Conservation (phyloP, 106 monocot species). For the Cymbidium sinense region DNA sequence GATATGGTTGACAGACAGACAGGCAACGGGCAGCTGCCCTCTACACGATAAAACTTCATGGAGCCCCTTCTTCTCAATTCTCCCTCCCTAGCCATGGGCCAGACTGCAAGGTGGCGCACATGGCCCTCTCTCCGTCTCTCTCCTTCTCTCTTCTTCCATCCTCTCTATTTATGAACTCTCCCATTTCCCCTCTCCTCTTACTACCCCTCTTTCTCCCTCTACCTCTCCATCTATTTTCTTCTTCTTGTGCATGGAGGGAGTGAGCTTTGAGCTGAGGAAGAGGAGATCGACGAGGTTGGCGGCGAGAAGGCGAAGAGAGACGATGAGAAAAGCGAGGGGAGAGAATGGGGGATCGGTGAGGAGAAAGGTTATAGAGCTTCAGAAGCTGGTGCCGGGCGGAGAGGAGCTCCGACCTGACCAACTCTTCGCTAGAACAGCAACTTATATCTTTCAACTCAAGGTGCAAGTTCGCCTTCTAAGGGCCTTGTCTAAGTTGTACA, state of each 20-base stretch:
- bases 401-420: constrained; percentile 32
- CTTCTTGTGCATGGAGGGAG: neutral
- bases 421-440: constrained; percentile 45
- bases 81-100: neutral
- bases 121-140: constrained; percentile 1
- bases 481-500: constrained; percentile 12
- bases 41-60: neutral
- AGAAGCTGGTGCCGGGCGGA: constrained; percentile 59
- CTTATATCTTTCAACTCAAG: constrained; percentile 52
- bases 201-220: neutral
- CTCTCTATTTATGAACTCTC: neutral
- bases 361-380: constrained; percentile 57
- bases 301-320: constrained; percentile 10
- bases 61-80: neutral
- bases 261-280: neutral
- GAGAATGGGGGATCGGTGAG: constrained; percentile 11
- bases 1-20: neutral
- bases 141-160: no score
- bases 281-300: neutral
- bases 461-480: constrained; percentile 37
- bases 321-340: no score
- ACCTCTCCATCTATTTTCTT: neutral
- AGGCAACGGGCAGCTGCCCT: neutral
- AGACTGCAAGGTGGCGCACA: constrained; percentile 3
- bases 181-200: neutral